Conservation (phyloP, 257 asterid species). For the Fraxinus pennsylvanica region DNA sequence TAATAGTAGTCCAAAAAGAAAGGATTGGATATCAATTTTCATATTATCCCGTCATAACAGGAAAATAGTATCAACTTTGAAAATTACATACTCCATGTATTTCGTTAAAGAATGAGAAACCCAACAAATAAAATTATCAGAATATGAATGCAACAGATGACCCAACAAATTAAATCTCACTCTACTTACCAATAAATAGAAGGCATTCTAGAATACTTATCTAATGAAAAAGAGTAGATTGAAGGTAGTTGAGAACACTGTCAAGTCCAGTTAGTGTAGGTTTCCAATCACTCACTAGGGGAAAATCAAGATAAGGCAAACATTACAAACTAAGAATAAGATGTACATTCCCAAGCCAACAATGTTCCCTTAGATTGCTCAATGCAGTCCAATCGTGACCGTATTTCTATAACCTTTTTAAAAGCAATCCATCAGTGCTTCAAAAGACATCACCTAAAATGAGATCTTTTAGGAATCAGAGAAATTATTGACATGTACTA, state of each 20-base stretch:
- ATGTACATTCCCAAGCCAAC: background rate
- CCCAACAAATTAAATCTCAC: background rate
- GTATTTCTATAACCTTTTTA: background rate
- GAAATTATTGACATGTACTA: constrained; percentile 8
- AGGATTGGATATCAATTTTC: background rate
- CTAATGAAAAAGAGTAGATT: background rate
- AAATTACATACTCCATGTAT: background rate
- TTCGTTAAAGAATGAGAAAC: background rate
- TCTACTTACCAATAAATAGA: background rate
- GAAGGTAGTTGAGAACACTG: background rate
- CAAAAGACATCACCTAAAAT: background rate
- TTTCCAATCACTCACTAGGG: background rate
- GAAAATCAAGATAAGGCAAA: background rate
- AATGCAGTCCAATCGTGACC: background rate
- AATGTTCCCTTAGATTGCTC: background rate
- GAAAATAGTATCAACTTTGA: background rate
- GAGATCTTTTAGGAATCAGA: constrained; percentile 7
- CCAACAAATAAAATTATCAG: background rate
- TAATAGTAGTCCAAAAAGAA: background rate
- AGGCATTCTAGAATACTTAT: background rate
- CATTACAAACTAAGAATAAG: background rate
- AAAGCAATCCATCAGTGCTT: background rate
- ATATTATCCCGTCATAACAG: background rate
- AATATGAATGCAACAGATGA: background rate
- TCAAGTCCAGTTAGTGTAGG: background rate